Percentiles rank a stretch among this genome's conserved stretches.
Evolutionary conservation across 345 rosid genomes (phyloP).

Genomic region (Lepidium africanum): DNA sequence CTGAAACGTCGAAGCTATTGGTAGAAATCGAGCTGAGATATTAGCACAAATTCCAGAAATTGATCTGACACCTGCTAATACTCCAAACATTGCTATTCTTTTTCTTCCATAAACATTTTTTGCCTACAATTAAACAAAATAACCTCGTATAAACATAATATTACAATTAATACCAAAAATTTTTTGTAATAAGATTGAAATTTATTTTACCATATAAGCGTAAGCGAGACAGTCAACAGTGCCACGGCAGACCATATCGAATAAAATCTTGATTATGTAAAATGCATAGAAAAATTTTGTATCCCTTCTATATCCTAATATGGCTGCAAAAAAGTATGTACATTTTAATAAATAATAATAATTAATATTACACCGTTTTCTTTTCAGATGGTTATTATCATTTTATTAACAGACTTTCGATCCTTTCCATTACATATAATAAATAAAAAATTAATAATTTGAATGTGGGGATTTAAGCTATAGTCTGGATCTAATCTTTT

Average conservation of each 20-base stretch:
- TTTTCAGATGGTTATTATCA: too few relatives aligned
- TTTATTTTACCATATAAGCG: slow-evolving; percentile 63
- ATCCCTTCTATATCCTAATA: slow-evolving; percentile 68
- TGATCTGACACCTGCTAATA: slow-evolving; percentile 44
- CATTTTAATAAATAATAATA: neutral
- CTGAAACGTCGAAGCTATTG: slow-evolving; percentile 50
- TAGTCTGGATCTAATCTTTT: too few relatives aligned
- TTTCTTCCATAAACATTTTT: slow-evolving; percentile 38
- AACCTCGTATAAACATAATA: neutral
- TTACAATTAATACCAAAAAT: neutral
- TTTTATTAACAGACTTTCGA: too few relatives aligned
- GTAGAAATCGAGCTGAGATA: slow-evolving; percentile 62
- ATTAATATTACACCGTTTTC: too few relatives aligned
- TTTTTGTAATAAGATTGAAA: neutral
- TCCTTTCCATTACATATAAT: too few relatives aligned
- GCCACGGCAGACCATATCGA: slow-evolving; percentile 54
- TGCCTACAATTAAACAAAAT: slow-evolving; percentile 35
- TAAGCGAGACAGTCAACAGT: slow-evolving; percentile 61
- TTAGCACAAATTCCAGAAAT: slow-evolving; percentile 49
- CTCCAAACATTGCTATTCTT: slow-evolving; percentile 55
- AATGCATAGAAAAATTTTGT: slow-evolving; percentile 60
- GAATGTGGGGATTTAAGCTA: too few relatives aligned
- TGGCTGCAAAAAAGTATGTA: slow-evolving; percentile 41
- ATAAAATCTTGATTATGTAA: slow-evolving; percentile 44
- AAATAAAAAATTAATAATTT: too few relatives aligned